Base-by-base conservation (phyloP, 257 asterid species). In the Thymus mandschuricus region DNA sequence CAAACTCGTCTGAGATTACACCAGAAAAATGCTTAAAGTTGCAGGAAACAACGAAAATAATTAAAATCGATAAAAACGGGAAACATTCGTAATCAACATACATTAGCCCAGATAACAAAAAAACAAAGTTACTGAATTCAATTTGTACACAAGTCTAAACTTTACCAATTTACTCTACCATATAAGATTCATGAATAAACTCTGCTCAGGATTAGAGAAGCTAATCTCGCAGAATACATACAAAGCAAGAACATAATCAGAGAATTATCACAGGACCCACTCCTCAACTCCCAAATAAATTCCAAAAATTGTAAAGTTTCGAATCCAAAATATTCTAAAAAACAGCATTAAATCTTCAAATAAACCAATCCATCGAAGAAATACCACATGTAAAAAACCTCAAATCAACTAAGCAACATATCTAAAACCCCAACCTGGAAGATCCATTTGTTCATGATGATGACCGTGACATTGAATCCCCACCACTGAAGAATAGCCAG, bases 371-470 rank as follows among this genome's bases (percentile, higher is more conserved):
- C 41, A 13, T 34, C 40, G 59, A 70, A 62, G 28, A 34, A 7
- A 2, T 7, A 73, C 8, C 62, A 64, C 68, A 54, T 33, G 45
- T 29, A 65, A 3, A 48, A 9, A 67, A 41, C 31, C 43, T 34
- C 34, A 57, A 57, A 52, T 35, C 21, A 50, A 69, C 11, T 12
- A 29, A 40, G 59, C 52, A 7, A 33, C 10, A 34, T 10, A 44
- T 29, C 10, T 4, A 40, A 11, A 64, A 71, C 57, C 28, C 60
- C 46, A 48, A 88, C 96, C 92, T 86, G 96, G 78, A 88, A 88
- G 92, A 86, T 88, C 92, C 96, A 88, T 70, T 88, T 88, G 84
- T 88, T 88, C 82, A 84, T 81, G 80, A 88, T 88, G 65, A 88
- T 86, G 33, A 88, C 96, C 52, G 90, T 82, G 68, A 88, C 92